Base-by-base conservation (phyloP, 345 rosid genomes). In the Citrus reticulata region DNA sequence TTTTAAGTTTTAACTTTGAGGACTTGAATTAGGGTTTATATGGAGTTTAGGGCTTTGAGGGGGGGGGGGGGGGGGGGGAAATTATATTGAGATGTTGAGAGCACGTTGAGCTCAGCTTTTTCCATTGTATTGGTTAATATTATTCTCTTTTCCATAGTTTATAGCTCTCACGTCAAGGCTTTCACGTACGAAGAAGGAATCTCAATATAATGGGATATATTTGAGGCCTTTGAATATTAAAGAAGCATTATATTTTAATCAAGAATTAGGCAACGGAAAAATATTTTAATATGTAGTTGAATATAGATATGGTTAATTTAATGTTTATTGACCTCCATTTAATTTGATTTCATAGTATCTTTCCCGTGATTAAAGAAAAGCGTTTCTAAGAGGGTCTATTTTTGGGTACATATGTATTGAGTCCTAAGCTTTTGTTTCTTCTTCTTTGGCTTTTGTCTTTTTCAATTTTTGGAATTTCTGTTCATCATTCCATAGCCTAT, bases 131-230 rank as follows among this genome's bases (percentile, higher is more conserved):
- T 37, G 51, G 5, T 46, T 46, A 46, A 46, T 46, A 11, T 46
- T 46, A 46, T 37, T 13, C 13, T 55, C 1, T 16, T 59, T 42
- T 39, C 59, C 16, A 16, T 46, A 11, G 51, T 46, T 46, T 46
- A 46, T 24, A 11, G 4, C 11, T 42, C 59, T 63, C 46, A 20
- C 22, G 59, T 63, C 29, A 75, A 63, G 78, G 78, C 60, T 63
- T 75, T 39, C 78, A 63, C 77, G 60, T 70, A 49, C 59, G 10
- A 46, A 25, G 14, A 24, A 24, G 58, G 34, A 74, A 70, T 51
- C 57, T 14, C 2, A 51, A 51, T 16, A 46, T 46, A 46, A 46
- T 46, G 57, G 25, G 13, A 37, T 37, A 27, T 27, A 2, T 30
- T 14, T 42, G 73, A 14, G 16, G 37, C 0, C 72, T 30, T 40